phyloP scores from a whole-genome alignment of 257 asterid genomes.

The Paulownia fortunei region DNA sequence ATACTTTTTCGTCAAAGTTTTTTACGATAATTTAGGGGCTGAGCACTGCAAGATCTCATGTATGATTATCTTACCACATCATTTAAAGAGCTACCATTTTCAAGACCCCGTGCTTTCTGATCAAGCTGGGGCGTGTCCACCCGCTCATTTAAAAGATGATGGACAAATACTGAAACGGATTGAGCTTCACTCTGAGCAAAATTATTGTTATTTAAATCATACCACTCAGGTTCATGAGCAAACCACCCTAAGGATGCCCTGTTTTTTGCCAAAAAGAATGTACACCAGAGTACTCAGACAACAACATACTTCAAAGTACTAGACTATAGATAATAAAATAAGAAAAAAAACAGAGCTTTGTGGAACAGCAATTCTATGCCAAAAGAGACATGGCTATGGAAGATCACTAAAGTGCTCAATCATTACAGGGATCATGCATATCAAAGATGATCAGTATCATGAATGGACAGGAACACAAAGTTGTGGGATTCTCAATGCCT shows the following conservation, averaged over 20 bases:
- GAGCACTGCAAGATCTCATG: constrained; percentile 31
- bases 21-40: constrained; percentile 22
- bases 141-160: constrained; percentile 76
- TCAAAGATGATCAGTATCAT: background rate
- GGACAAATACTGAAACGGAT: constrained; percentile 79
- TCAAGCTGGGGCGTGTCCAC: constrained; percentile 62
- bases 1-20: constrained; percentile 4
- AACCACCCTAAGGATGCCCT: constrained; percentile 97
- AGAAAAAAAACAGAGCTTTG: background rate
- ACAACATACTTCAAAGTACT: constrained; percentile 12
- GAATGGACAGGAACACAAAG: background rate
- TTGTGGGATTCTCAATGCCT: background rate
- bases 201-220: constrained; percentile 72
- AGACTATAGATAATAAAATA: background rate
- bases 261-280: constrained; percentile 31
- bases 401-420: background rate
- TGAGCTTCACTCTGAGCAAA: constrained; percentile 94
- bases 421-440: background rate
- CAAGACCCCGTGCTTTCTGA: constrained; percentile 56
- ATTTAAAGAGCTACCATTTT: constrained; percentile 68
- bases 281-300: constrained; percentile 24
- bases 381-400: constrained; percentile 4
- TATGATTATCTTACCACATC: constrained; percentile 67
- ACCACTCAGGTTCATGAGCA: constrained; percentile 94
- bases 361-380: constrained; percentile 3